Conservation (phyloP, 495 filamentous ascomycete species). For the Polyplosphaeria fusca region DNA sequence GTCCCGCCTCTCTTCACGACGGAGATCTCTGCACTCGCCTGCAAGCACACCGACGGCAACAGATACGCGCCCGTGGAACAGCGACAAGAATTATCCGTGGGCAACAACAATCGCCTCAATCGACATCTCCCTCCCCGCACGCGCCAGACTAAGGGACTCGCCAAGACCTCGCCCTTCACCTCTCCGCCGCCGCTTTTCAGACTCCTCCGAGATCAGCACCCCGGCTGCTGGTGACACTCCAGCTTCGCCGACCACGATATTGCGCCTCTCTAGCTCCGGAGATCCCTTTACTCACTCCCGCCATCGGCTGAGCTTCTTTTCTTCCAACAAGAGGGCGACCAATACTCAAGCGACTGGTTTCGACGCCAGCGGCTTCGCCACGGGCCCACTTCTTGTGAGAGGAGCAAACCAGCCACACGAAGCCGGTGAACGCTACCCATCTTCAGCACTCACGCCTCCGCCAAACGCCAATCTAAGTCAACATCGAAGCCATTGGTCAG, state of each 20-base stretch:
- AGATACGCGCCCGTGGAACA: conserved; percentile 40
- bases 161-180: conserved; percentile 18
- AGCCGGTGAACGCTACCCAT: conserved; percentile 43
- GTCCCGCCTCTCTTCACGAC: conserved; percentile 12
- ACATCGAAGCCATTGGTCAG: conserved; percentile 42
- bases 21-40: conserved; percentile 20
- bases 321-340: background rate
- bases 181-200: conserved; percentile 17
- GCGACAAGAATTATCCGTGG: conserved; percentile 44
- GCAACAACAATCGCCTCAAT: conserved; percentile 29
- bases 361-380: conserved; percentile 7
- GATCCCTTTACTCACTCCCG: conserved; percentile 1
- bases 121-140: conserved; percentile 38
- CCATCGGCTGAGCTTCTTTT: conserved; percentile 7
- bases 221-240: background rate
- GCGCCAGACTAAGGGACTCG: conserved; percentile 24
- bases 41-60: conserved; percentile 18
- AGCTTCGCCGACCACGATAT: background rate
- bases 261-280: background rate
- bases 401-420: conserved; percentile 24
- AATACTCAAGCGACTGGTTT: background rate
- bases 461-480: conserved; percentile 24
- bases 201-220: background rate
- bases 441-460: conserved; percentile 36
- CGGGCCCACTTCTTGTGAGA: background rate